These are phyloP conservation scores for Omphalea diandra DNA, from an alignment of 441 rosid species.

Conservation along the genomic window DNA sequence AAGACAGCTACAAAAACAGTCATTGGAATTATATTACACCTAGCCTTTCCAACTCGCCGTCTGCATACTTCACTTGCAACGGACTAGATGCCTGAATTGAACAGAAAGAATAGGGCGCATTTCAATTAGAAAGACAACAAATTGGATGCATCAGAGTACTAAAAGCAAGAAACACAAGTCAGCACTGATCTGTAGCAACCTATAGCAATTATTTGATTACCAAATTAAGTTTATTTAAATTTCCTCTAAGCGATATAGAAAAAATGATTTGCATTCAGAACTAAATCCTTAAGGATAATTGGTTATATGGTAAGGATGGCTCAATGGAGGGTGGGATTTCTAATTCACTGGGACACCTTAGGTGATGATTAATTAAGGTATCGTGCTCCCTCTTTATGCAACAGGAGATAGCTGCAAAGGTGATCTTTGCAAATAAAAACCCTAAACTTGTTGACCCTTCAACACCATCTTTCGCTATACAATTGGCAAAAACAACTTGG, in stretches of 20 bases:
- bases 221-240: background rate
- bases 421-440: background rate
- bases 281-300: background rate
- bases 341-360: no score
- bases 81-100: slow-evolving; percentile 82
- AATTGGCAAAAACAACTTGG: slow-evolving; percentile 4
- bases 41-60: slow-evolving; percentile 92
- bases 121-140: slow-evolving; percentile 28
- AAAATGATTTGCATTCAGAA: background rate
- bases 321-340: background rate
- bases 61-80: slow-evolving; percentile 91
- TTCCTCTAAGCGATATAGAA: background rate
- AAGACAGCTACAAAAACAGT: slow-evolving; percentile 15
- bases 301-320: background rate
- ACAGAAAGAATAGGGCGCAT: slow-evolving; percentile 25
- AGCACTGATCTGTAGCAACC: background rate
- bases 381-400: background rate
- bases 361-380: no score
- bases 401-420: background rate
- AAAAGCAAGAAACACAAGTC: background rate
- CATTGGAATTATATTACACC: slow-evolving; percentile 44
- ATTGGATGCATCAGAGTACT: background rate
- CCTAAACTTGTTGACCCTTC: background rate
- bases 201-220: background rate
- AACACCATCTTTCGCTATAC: background rate